Base-by-base conservation (phyloP, 2,329 filamentous ascomycete species). In the Fusarium mexicanum region DNA sequence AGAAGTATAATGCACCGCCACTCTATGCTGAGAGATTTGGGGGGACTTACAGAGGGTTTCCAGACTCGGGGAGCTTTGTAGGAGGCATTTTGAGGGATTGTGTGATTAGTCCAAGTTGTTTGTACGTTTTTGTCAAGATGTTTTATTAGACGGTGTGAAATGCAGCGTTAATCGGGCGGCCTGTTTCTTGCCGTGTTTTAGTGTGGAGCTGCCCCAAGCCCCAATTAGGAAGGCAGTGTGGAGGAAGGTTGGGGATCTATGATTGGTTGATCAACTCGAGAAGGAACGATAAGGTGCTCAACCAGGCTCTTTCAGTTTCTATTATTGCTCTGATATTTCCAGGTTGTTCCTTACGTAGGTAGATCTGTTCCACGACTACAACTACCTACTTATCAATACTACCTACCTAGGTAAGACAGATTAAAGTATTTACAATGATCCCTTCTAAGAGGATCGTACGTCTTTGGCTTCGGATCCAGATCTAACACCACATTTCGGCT, bases 21-120 rank as follows among this genome's bases (percentile, higher is more conserved):
- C 58, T 62, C 41, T 54, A 8, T 51, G 43, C 37, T 50, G 64
- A 35, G 66, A 41, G 54, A 14, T 17, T 47, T 26, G 38, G 17
- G 12, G 55, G 26, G 24, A 83, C 85, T 78, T 81, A 87, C 85
- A 87, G 80, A 47, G 85, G 85, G 67, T 87, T 87, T 43, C 85
- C 85, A 38, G 84, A 86, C 68, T 83, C 83, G 59, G 85, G 85
- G 35, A 87, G 81, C 73, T 85, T 78, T 18, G 85, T 87, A 17
- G 85, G 84, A 73, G 85, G 78, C 85, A 87, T 86, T 47, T 60
- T 74, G 61, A 38, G 43, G 31, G 31, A 51, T 57, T 24, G 54
- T 29, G 26, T 37, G 54, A 37, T 43, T 41, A 24, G 26, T 24
- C 22, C 24, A 58, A 58, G 51, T 38, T 17, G 48, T 41, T 41